phyloP scores from a whole-genome alignment of 176 grass and related monocot genomes.

The Secale cereale region DNA sequence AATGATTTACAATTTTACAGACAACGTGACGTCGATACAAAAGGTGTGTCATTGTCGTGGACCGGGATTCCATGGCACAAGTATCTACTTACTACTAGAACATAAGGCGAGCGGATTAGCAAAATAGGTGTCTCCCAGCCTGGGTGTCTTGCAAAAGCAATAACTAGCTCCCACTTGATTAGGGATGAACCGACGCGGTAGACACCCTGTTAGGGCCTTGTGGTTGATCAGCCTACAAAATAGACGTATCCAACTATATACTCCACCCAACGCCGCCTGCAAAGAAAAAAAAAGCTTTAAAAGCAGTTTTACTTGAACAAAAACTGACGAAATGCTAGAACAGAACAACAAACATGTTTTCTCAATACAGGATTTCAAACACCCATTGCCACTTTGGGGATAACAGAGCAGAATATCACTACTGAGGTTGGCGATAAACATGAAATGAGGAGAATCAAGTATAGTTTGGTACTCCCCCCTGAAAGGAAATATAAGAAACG shows the following conservation, averaged over 20 bases:
- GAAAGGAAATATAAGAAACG: too few relatives aligned
- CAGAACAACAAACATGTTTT: background rate
- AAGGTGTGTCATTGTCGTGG: background rate
- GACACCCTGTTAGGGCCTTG: slow-evolving; percentile 35
- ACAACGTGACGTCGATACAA: background rate
- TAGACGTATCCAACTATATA: slow-evolving; percentile 53
- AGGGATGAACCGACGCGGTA: slow-evolving; percentile 19
- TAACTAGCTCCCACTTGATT: background rate
- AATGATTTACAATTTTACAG: slow-evolving; percentile 54
- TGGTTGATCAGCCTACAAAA: slow-evolving; percentile 61
- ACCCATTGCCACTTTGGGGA: background rate
- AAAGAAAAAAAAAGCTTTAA: background rate
- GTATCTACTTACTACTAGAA: background rate
- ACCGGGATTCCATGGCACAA: background rate
- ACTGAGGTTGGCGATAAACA: background rate
- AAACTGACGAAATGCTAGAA: background rate
- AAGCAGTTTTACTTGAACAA: background rate
- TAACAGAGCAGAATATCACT: background rate
- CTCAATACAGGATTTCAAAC: background rate
- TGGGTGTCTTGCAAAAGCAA: slow-evolving; percentile 15
- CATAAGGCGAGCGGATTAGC: slow-evolving; percentile 20
- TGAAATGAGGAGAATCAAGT: background rate
- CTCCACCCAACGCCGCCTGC: slow-evolving; percentile 34
- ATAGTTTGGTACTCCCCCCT: background rate
- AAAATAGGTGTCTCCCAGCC: slow-evolving; percentile 25